Conservation (phyloP, 805 yeast genomes). For the Saturnispora mendoncae region DNA sequence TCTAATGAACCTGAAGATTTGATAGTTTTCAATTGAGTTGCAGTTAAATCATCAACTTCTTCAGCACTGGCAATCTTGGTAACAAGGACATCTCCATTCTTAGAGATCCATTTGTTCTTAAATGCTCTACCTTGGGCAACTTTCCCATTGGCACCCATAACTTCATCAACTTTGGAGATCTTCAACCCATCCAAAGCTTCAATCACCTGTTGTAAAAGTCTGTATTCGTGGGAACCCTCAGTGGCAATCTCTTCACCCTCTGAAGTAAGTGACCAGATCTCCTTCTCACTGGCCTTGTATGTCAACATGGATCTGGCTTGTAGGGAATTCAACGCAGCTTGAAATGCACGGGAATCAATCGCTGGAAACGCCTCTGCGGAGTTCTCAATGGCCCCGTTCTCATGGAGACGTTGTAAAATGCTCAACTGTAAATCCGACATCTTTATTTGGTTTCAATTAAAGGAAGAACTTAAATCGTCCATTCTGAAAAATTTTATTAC, state of each 20-base stretch:
- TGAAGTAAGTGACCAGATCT: slow-evolving; percentile 61
- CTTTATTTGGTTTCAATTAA: background rate
- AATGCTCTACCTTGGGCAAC: slow-evolving; percentile 97
- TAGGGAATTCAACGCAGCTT: slow-evolving; percentile 80
- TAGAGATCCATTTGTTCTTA: slow-evolving; percentile 92
- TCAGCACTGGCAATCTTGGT: slow-evolving; percentile 41
- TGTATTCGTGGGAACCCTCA: slow-evolving; percentile 85
- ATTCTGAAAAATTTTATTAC: slow-evolving; percentile 1
- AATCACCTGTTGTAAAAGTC: slow-evolving; percentile 67
- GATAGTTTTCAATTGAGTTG: slow-evolving; percentile 51
- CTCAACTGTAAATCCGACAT: slow-evolving; percentile 65
- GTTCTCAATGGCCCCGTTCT: slow-evolving; percentile 55
- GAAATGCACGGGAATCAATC: slow-evolving; percentile 54
- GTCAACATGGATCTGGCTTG: slow-evolving; percentile 75
- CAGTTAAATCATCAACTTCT: slow-evolving; percentile 60
- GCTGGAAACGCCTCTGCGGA: slow-evolving; percentile 61
- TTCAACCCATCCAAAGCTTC: slow-evolving; percentile 71
- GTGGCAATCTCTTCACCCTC: slow-evolving; percentile 77
- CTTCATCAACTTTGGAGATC: slow-evolving; percentile 61
- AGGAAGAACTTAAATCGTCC: background rate
- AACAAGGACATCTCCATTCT: slow-evolving; percentile 74
- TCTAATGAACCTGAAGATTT: slow-evolving; percentile 44
- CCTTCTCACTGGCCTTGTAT: slow-evolving; percentile 65
- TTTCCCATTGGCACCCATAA: slow-evolving; percentile 76
- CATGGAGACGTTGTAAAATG: slow-evolving; percentile 58